Percentiles rank a stretch among this genome's conserved stretches.
phyloP scores from a whole-genome alignment of 2,329 filamentous ascomycete species.

The Phyllosticta citribraziliensis region DNA sequence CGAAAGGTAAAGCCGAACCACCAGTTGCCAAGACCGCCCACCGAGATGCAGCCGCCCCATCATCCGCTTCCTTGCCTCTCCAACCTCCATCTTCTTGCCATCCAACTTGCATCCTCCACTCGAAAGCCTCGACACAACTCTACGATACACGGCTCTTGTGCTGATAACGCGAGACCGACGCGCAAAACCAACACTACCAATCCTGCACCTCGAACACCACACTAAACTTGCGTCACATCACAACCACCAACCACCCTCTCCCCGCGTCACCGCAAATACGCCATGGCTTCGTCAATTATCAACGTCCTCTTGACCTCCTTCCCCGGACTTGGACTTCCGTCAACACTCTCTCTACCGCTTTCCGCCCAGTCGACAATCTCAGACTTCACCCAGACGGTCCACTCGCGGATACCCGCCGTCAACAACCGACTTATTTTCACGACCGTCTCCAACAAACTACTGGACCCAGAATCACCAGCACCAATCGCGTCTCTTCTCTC shows the following conservation, averaged over 20 bases:
- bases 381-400: slow-evolving; percentile 56
- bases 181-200: background rate
- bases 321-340: slow-evolving; percentile 68
- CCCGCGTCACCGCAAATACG: slow-evolving; percentile 7
- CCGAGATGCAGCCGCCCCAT: background rate
- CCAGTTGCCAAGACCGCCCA: background rate
- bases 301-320: slow-evolving; percentile 84
- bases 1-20: too few species aligned
- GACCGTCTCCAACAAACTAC: slow-evolving; percentile 65
- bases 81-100: too few species aligned
- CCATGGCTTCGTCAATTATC: slow-evolving; percentile 51
- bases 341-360: slow-evolving; percentile 72
- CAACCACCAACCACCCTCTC: background rate
- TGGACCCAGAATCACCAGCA: slow-evolving; percentile 44
- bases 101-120: background rate
- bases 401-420: slow-evolving; percentile 48
- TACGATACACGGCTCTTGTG: background rate
- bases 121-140: background rate
- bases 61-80: too few species aligned
- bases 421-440: slow-evolving; percentile 63
- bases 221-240: background rate
- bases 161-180: too few species aligned
- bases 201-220: background rate
- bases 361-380: slow-evolving; percentile 53
- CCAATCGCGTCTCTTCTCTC: slow-evolving; percentile 55